Conservation (phyloP, 306 rosid genomes). For the Betula pendula region DNA sequence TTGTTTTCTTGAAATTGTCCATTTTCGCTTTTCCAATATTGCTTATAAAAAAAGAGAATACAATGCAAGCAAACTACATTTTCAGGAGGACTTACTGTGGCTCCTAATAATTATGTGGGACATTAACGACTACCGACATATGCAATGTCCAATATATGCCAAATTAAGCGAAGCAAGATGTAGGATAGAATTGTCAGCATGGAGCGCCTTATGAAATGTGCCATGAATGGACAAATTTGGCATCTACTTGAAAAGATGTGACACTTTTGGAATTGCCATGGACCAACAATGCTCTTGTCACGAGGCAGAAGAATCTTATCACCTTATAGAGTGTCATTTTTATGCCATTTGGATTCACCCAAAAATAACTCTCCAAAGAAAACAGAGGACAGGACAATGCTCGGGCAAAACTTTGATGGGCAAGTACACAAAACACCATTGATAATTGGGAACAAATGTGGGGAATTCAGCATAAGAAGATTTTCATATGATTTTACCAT, state of each 20-base stretch:
- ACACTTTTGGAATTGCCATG: too few species aligned
- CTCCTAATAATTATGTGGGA: background rate
- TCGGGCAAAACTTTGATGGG: background rate
- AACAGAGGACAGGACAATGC: background rate
- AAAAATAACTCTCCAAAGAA: background rate
- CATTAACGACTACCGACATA: background rate
- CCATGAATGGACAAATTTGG: background rate
- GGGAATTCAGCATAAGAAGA: background rate
- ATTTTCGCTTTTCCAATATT: too few species aligned
- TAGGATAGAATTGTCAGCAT: background rate
- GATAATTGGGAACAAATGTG: background rate
- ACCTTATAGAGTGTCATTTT: background rate
- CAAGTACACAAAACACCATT: background rate
- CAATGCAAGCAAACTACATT: background rate
- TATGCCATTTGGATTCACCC: slow-evolving; percentile 8
- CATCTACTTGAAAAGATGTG: background rate
- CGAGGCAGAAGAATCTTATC: background rate
- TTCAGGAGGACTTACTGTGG: background rate
- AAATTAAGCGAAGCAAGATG: background rate
- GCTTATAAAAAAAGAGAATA: too few species aligned
- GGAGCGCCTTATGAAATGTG: background rate
- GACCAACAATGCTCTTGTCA: background rate
- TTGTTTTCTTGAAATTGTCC: too few species aligned
- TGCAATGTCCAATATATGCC: background rate
- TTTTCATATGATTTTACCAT: background rate